Conservation (phyloP, 306 rosid species). For the Lithocarpus polystachyus region DNA sequence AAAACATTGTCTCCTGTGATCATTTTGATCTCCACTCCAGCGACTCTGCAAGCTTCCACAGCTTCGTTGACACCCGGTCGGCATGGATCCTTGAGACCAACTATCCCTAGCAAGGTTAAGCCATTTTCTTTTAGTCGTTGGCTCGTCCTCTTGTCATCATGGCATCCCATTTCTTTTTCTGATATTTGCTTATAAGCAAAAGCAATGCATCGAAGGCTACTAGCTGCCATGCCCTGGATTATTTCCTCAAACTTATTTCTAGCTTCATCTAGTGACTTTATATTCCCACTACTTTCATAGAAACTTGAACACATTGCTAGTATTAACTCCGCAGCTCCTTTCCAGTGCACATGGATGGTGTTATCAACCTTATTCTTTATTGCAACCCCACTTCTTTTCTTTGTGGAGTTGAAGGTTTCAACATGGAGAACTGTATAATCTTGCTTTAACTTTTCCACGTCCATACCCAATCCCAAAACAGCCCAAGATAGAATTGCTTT, state of each 20-base stretch:
- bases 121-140: slow-evolving; percentile 43
- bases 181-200: slow-evolving; percentile 55
- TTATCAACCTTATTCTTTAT: slow-evolving; percentile 40
- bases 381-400: slow-evolving; percentile 79
- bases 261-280: slow-evolving; percentile 44
- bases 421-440: slow-evolving; percentile 51
- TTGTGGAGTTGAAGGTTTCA: slow-evolving; percentile 79
- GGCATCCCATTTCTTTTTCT: slow-evolving; percentile 33
- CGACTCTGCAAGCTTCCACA: slow-evolving; percentile 55
- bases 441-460: slow-evolving; percentile 56
- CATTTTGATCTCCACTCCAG: slow-evolving; percentile 82
- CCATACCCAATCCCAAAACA: slow-evolving; percentile 55
- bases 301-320: slow-evolving; percentile 70
- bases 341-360: slow-evolving; percentile 72
- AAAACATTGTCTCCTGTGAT: slow-evolving; percentile 87
- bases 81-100: slow-evolving; percentile 89
- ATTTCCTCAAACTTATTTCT: slow-evolving; percentile 40
- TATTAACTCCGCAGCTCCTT: slow-evolving; percentile 89
- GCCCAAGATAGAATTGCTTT: slow-evolving; percentile 84
- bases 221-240: slow-evolving; percentile 87
- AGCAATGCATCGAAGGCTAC: slow-evolving; percentile 85
- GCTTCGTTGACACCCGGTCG: slow-evolving; percentile 55
- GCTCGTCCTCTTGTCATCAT: slow-evolving; percentile 17
- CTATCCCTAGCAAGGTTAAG: slow-evolving; percentile 67
- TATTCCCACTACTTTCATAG: slow-evolving; percentile 40